Percentiles rank a stretch among this genome's conserved stretches.
Evolutionary conservation across 2,329 filamentous ascomycete species (phyloP).

Genomic region (Ophiostoma sp.): DNA sequence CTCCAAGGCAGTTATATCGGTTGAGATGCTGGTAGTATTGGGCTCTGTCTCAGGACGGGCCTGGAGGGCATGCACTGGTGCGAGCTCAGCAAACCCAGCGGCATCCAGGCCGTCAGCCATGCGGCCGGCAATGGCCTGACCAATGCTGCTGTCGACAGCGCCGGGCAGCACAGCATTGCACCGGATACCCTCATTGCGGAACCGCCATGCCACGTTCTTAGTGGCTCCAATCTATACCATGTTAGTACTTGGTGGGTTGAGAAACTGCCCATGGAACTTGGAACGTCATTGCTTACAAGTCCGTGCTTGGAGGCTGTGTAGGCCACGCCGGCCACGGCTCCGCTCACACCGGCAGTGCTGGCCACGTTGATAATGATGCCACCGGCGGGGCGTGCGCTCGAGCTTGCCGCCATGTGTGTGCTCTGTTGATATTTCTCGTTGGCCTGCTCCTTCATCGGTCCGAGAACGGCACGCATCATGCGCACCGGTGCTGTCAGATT

Average conservation of each 20-base stretch:
- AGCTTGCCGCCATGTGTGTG: background rate
- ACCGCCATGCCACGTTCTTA: conserved; percentile 44
- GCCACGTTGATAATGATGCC: conserved; percentile 47
- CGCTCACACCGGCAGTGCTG: conserved; percentile 41
- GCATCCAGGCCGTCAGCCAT: conserved; percentile 27
- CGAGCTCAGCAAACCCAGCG: conserved; percentile 28
- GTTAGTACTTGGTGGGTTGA: background rate
- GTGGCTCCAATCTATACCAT: conserved; percentile 36
- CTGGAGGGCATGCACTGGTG: conserved; percentile 33
- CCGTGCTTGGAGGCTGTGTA: conserved; percentile 36
- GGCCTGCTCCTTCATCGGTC: conserved; percentile 40
- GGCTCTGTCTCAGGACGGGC: conserved; percentile 20
- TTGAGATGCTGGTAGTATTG: conserved; percentile 22
- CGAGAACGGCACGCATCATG: conserved; percentile 42
- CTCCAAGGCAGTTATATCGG: conserved; percentile 31
- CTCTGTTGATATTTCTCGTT: background rate
- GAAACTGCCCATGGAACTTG: background rate
- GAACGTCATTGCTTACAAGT: conserved; percentile 27
- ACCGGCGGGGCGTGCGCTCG: conserved; percentile 17
- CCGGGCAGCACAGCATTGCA: conserved; percentile 43
- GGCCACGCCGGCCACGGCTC: conserved; percentile 35
- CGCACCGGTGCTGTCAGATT: conserved; percentile 51
- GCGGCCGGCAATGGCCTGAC: conserved; percentile 28
- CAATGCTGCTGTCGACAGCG: conserved; percentile 31
- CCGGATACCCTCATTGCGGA: conserved; percentile 40